Evolutionary conservation across 768 basidiomycete species (phyloP), one percentile per base, ranked within the genome.

Genomic region (Podaxis pistillaris): DNA sequence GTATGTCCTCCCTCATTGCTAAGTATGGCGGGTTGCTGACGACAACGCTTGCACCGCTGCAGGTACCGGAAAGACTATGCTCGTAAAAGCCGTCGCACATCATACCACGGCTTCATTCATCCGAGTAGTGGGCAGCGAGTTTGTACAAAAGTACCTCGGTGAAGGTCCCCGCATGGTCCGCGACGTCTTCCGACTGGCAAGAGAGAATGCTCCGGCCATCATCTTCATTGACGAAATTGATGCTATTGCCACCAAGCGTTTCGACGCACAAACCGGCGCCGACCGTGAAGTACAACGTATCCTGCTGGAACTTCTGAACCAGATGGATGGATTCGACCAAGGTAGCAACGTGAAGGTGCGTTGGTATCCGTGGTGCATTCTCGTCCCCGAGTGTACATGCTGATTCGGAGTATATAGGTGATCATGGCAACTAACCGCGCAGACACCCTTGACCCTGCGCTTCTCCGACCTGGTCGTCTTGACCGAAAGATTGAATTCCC

Each of bases 301-400:
- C 71, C 75, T 99, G 66, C 86, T 99, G 12, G 97, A 99, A 75
- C 79, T 99, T 60, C 81, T 99, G 63, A 98, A 96, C 72, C 97
- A 99, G 72, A 99, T 99, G 97, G 97, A 99, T 70, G 97, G 97
- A 66, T 99, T 99, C 75, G 97, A 99, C 76, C 97, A 99, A 75
- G 91, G 91, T 3, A 95, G 94, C 73, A 98, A 96, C 69, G 97
- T 99, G 72, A 98, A 99, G 88, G 96, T 93, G 70, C 49, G 78
- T 37, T 41, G 62, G 4, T 15, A 6, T 46, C 63, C 3, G 7
- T 17, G 0, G 1, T 19, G 44, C 17, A 9, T 46, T 5, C 12
- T 46, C 9, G 44, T 3, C 15, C n/a, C 19, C 9, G 44, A 19
- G 44, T 19, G 17, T 9, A 3, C 8, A 7, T 9, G 15, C 60